Evolutionary conservation across 345 rosid genomes (phyloP).

Genomic region (Sonneratia alba): DNA sequence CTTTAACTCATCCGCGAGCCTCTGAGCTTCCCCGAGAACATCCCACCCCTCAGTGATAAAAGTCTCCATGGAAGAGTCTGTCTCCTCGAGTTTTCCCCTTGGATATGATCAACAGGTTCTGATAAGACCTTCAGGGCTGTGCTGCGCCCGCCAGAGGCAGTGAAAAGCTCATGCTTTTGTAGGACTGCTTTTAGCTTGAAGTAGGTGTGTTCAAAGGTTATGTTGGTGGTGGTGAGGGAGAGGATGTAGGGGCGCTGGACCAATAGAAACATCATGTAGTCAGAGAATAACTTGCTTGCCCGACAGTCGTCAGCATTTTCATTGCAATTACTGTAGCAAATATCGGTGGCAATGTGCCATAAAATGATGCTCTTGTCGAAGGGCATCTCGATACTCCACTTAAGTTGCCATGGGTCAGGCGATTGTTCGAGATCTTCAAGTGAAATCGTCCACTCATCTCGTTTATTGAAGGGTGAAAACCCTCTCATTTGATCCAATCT

Average conservation of each 20-base stretch:
- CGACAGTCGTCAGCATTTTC: not conserved
- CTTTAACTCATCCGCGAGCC: not conserved
- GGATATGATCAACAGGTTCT: too few relatives aligned
- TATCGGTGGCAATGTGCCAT: slow-evolving; percentile 12
- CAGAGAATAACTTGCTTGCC: slow-evolving; percentile 9
- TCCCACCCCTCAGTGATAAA: not conserved
- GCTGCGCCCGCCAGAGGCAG: not conserved
- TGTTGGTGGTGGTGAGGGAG: not conserved
- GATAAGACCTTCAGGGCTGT: not conserved
- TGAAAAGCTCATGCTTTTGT: not conserved
- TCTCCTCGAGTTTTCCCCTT: not conserved
- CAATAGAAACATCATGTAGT: slow-evolving; percentile 13
- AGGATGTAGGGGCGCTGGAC: slow-evolving; percentile 2
- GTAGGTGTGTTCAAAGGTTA: not conserved
- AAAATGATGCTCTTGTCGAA: slow-evolving; percentile 8
- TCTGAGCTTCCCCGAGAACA: not conserved
- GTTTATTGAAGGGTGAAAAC: slow-evolving; percentile 4
- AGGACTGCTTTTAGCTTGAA: not conserved
- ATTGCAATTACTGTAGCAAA: not conserved
- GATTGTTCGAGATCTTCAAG: not conserved
- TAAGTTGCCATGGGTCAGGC: not conserved
- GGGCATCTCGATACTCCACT: slow-evolving; percentile 4
- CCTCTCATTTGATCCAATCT: slow-evolving; percentile 1
- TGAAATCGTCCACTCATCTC: slow-evolving; percentile 6
- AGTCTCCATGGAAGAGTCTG: not conserved